A percentile compares a stretch with the other conserved stretches of the same genome.
Conservation (phyloP, 2,329 filamentous ascomycete species). For the Neoascochyta sp. region DNA sequence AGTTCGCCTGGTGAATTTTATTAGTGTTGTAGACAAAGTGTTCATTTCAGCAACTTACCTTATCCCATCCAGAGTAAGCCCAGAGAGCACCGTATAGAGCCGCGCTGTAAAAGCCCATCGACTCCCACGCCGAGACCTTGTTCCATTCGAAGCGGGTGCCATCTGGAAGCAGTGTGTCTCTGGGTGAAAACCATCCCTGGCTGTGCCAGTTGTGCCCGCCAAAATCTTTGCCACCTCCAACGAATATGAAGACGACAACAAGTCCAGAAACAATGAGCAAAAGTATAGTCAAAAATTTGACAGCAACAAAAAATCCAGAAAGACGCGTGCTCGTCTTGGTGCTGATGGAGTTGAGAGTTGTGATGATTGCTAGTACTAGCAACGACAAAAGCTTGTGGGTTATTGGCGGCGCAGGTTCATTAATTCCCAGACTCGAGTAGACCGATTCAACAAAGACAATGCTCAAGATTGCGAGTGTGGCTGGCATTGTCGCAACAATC, state of each 20-base stretch:
- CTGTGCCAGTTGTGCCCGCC: conserved; percentile 35
- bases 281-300: conserved; percentile 36
- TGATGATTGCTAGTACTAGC: conserved; percentile 39
- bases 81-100: conserved; percentile 45
- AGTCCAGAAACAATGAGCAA: conserved; percentile 37
- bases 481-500: conserved; percentile 63
- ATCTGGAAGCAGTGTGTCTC: conserved; percentile 27
- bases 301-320: conserved; percentile 38
- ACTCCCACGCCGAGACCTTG: conserved; percentile 52
- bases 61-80: conserved; percentile 40
- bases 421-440: conserved; percentile 54
- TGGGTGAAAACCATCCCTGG: conserved; percentile 31
- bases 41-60: too few relatives aligned
- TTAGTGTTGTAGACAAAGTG: too few relatives aligned
- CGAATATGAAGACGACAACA: conserved; percentile 30
- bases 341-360: conserved; percentile 43
- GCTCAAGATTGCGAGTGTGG: conserved; percentile 60
- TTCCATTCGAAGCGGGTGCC: conserved; percentile 34
- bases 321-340: conserved; percentile 41
- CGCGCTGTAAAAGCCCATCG: conserved; percentile 59
- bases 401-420: conserved; percentile 49
- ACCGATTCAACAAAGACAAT: conserved; percentile 56
- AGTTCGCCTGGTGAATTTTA: conserved; percentile 31
- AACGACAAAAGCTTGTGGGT: conserved; percentile 41
- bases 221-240: conserved; percentile 23